phyloP scores from a whole-genome alignment of 1,139 yeast genomes.

The Blastobotrys apis region DNA sequence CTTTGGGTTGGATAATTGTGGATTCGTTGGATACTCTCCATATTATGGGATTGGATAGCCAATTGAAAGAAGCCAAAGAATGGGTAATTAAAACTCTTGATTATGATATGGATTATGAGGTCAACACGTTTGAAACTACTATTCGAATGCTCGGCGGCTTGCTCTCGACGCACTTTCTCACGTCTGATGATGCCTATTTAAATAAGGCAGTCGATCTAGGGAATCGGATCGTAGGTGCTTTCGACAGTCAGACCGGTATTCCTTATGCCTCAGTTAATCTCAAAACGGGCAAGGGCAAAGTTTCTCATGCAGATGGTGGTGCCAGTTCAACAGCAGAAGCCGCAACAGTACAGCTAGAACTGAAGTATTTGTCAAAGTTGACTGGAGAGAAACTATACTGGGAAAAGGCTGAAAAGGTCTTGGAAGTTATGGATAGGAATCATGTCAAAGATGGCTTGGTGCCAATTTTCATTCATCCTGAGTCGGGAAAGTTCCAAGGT shows the following conservation, averaged over 20 bases:
- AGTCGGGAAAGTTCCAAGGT: slow-evolving; percentile 66
- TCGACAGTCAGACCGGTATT: slow-evolving; percentile 58
- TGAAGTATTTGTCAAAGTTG: slow-evolving; percentile 73
- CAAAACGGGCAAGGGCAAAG: slow-evolving; percentile 54
- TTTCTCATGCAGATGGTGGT: slow-evolving; percentile 59
- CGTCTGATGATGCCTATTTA: slow-evolving; percentile 65
- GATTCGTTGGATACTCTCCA: slow-evolving; percentile 83
- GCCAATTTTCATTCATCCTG: slow-evolving; percentile 76
- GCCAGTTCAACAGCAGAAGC: slow-evolving; percentile 88
- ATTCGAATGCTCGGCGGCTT: slow-evolving; percentile 90
- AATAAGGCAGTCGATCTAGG: slow-evolving; percentile 73
- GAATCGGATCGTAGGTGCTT: slow-evolving; percentile 57
- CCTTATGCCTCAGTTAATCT: slow-evolving; percentile 64
- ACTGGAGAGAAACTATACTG: slow-evolving; percentile 80
- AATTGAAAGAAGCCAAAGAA: slow-evolving; percentile 56
- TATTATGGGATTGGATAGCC: slow-evolving; percentile 71
- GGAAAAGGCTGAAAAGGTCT: slow-evolving; percentile 61
- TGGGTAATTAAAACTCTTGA: slow-evolving; percentile 66
- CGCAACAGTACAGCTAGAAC: slow-evolving; percentile 81
- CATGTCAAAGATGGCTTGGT: slow-evolving; percentile 70
- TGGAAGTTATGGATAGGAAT: slow-evolving; percentile 30
- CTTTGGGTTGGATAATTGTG: slow-evolving; percentile 93
- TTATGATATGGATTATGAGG: slow-evolving; percentile 66
- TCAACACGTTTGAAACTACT: slow-evolving; percentile 87
- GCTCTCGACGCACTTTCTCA: slow-evolving; percentile 71